Evolutionary conservation across 305 asterid species (phyloP).

Genomic region (Solanum hybrid): DNA sequence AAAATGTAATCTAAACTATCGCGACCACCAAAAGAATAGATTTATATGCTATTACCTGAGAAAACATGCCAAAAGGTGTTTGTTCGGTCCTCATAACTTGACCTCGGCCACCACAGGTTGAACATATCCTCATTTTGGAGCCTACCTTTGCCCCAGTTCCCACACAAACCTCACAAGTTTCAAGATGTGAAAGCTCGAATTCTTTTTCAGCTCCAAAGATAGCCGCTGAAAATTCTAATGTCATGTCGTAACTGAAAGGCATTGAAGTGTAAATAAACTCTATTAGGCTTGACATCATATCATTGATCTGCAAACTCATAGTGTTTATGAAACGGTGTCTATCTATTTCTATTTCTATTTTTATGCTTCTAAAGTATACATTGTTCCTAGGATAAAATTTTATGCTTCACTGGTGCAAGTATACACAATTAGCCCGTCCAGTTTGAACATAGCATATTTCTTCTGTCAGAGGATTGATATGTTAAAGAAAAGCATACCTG

Average conservation of each 20-base stretch:
- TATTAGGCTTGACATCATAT: not conserved
- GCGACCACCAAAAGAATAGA: not conserved
- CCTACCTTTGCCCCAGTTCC: conserved; percentile 97
- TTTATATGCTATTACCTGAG: conserved; percentile 48
- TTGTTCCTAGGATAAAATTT: not conserved
- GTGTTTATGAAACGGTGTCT: not conserved
- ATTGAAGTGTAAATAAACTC: conserved; percentile 8
- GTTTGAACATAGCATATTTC: not conserved
- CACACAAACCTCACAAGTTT: conserved; percentile 78
- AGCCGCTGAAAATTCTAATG: conserved; percentile 76
- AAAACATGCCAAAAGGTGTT: conserved; percentile 98
- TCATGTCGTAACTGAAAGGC: conserved; percentile 72
- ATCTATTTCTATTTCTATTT: conserved; percentile 1
- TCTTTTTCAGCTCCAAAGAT: conserved; percentile 97
- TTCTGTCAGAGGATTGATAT: not conserved
- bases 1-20: not conserved
- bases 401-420: not conserved
- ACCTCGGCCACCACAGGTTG: conserved; percentile 98
- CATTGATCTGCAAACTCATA: not conserved
- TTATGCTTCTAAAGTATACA: not conserved
- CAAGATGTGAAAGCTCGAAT: conserved; percentile 88
- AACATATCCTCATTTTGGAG: conserved; percentile 90
- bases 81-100: conserved; percentile 99
- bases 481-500: not conserved
- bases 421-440: not conserved